A percentile compares a stretch with the other conserved stretches of the same genome.
These are phyloP conservation scores for Phytophthora chlamydospora DNA, from an alignment of 352 stramenopile species.

Conservation along the genomic window DNA sequence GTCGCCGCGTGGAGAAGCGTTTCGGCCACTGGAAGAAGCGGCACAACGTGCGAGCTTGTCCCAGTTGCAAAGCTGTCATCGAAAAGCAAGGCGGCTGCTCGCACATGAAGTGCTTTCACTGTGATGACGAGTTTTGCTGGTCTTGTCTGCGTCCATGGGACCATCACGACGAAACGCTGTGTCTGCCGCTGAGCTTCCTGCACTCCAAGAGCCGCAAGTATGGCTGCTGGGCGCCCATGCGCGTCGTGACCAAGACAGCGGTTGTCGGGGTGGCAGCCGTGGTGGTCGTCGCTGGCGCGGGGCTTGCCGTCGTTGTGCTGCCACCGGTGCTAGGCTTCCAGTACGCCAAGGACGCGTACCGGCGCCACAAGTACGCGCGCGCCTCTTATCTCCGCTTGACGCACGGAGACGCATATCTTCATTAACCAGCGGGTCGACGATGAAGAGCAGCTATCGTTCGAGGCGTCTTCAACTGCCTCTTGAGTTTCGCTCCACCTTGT, in stretches of 20 bases:
- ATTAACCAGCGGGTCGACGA: constrained; percentile 20
- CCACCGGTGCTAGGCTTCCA: constrained; percentile 72
- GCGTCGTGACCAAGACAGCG: constrained; percentile 72
- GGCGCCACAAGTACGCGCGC: constrained; percentile 45
- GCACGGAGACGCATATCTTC: constrained; percentile 32
- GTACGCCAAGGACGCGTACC: constrained; percentile 54
- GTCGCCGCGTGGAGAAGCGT: constrained; percentile 66
- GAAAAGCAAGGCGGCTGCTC: constrained; percentile 87
- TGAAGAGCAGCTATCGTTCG: constrained; percentile 1
- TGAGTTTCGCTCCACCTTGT: constrained; percentile 15
- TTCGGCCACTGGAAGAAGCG: constrained; percentile 74
- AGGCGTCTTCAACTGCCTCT: constrained; percentile 6
- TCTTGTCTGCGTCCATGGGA: constrained; percentile 72
- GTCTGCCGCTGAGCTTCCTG: constrained; percentile 68
- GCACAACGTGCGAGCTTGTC: constrained; percentile 74
- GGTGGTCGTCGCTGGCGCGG: constrained; percentile 56
- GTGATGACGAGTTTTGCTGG: constrained; percentile 88
- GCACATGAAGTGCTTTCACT: constrained; percentile 89
- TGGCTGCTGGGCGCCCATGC: constrained; percentile 68
- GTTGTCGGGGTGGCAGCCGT: constrained; percentile 60
- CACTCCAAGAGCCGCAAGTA: constrained; percentile 70
- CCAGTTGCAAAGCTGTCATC: constrained; percentile 72
- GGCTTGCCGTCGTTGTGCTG: constrained; percentile 71
- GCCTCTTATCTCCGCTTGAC: constrained; percentile 41
- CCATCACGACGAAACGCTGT: constrained; percentile 78